phyloP scores from a whole-genome alignment of 1,139 yeast genomes.

The Pichia cactophila region DNA sequence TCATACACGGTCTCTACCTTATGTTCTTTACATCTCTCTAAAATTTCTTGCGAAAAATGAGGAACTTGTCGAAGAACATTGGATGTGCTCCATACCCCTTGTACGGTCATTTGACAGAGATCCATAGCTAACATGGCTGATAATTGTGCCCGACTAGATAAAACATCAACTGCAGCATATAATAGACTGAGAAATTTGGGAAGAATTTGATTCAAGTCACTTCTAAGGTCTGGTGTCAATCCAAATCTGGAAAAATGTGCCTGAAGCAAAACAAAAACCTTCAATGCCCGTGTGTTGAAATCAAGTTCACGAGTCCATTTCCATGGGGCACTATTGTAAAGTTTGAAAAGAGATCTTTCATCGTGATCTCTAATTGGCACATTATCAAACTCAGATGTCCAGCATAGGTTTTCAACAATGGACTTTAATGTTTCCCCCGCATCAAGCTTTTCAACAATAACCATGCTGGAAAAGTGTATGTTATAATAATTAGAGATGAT shows the following conservation, averaged over 20 bases:
- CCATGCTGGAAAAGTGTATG: conserved; percentile 59
- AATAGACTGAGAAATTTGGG: conserved; percentile 43
- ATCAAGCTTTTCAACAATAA: conserved; percentile 45
- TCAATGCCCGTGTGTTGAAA: conserved; percentile 51
- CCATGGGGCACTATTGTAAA: conserved; percentile 58
- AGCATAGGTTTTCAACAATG: conserved; percentile 57
- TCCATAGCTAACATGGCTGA: conserved; percentile 84
- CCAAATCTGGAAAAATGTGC: conserved; percentile 67
- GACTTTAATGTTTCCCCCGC: conserved; percentile 53
- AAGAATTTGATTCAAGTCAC: conserved; percentile 51
- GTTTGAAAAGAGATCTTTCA: conserved; percentile 35
- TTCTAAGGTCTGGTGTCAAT: conserved; percentile 51
- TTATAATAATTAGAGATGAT: conserved; percentile 70
- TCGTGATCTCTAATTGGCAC: conserved; percentile 61
- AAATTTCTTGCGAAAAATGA: conserved; percentile 44
- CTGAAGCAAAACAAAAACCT: conserved; percentile 70
- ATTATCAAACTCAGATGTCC: conserved; percentile 62
- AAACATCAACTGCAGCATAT: conserved; percentile 63
- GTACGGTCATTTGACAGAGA: conserved; percentile 79
- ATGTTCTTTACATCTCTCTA: conserved; percentile 49
- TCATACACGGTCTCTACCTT: conserved; percentile 72
- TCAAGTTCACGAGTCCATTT: conserved; percentile 37
- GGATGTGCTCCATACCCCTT: conserved; percentile 80
- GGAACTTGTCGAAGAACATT: conserved; percentile 81
- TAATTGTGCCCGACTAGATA: conserved; percentile 74